Base-by-base conservation (phyloP, 2,329 filamentous ascomycete genomes). In the Neonectria coccinea region DNA sequence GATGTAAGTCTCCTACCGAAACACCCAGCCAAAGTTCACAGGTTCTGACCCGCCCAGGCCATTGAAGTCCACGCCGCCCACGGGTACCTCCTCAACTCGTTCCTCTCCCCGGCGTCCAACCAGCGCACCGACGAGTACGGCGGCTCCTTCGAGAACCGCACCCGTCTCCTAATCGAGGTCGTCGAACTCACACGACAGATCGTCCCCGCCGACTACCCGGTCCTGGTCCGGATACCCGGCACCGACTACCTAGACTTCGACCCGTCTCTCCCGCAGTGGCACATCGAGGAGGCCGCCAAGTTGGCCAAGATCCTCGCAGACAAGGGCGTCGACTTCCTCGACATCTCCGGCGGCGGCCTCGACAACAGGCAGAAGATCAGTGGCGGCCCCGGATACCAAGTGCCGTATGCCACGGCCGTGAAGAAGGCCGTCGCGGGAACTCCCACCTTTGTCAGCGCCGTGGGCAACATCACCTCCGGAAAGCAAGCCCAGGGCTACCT, bases 221-320 rank as follows among this genome's bases (percentile, higher is more conserved):
- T 94, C 0, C 87, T 94, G 73, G 79, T 92, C 14, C 87, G 92
- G 27, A 85, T 94, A 69, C 88, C 86, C 9, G 90, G 88, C 1
- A 90, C 88, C 0, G 92, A 94, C 73, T 93, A 90, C 87, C 83
- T 94, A 0, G 89, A 92, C 65, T 81, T 86, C 69, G 82, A 85
- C 50, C 82, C 82, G 2, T 80, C 81, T 14, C 76, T 83, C 11
- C 85, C 89, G 60, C 86, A 86, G 71, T 95, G 74, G 92, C 53
- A 66, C n/a, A 57, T 74, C 18, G 91, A 89, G 83, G 86, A 94
- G 57, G 89, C 89, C 0, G 82, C 87, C 18, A 81, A 81, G 48
- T 85, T 94, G 2, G 89, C 90, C 1, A 79, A 82, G 58, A 79
- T 88, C 0, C 81, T 94, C 0, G 88, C 88, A 0, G 85, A 85